A percentile compares a stretch with the other conserved stretches of the same genome.
Conservation (phyloP, 805 yeast species). For the Kluyveromyces wickerhamii region DNA sequence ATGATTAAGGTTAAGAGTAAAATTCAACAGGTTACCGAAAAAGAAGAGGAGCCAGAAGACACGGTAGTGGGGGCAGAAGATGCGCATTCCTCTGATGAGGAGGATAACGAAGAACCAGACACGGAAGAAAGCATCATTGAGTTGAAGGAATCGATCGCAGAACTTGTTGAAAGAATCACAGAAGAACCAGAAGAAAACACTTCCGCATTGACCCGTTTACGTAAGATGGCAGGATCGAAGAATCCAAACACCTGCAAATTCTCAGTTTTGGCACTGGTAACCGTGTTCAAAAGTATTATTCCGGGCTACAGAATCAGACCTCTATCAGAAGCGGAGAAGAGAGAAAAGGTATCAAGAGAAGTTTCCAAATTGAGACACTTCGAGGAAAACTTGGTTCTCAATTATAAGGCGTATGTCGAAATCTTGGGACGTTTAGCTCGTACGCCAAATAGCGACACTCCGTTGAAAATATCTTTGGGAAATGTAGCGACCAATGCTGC, state of each 20-base stretch:
- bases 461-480: constrained; percentile 34
- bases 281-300: constrained; percentile 75
- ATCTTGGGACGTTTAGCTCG: constrained; percentile 38
- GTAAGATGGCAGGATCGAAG: constrained; percentile 62
- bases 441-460: constrained; percentile 29
- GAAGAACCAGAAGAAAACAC: constrained; percentile 89
- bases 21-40: constrained; percentile 10
- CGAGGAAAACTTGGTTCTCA: constrained; percentile 67
- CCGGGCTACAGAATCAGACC: constrained; percentile 87
- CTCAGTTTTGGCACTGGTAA: constrained; percentile 69
- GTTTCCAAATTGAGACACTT: constrained; percentile 68
- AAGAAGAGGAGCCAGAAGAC: constrained; percentile 14
- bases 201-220: constrained; percentile 51
- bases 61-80: constrained; percentile 23
- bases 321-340: constrained; percentile 68
- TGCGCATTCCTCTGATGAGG: constrained; percentile 21
- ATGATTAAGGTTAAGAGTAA: constrained; percentile 27
- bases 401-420: constrained; percentile 62
- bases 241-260: constrained; percentile 61
- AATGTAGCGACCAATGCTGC: constrained; percentile 64
- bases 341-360: constrained; percentile 77
- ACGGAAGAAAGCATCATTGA: constrained; percentile 47
- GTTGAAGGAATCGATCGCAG: constrained; percentile 79
- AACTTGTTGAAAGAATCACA: constrained; percentile 62
- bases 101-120: constrained; percentile 33